phyloP scores from a whole-genome alignment of 768 basidiomycete genomes.

The Rhodotorula taiwanensis region DNA sequence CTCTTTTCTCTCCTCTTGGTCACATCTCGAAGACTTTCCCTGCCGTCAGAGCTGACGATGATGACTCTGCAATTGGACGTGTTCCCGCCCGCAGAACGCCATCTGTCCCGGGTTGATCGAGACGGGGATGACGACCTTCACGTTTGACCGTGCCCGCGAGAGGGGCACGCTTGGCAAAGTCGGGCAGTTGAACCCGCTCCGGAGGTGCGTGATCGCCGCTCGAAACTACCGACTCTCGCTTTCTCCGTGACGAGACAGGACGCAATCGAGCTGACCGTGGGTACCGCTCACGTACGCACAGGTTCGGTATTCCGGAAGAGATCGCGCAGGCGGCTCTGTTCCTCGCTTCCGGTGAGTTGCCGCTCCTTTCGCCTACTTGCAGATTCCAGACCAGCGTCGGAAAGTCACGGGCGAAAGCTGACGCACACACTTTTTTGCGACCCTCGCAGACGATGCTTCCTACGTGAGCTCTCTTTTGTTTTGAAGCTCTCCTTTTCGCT shows the following conservation, averaged over 20 bases:
- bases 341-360: slow-evolving; percentile 68
- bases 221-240: too few relatives aligned
- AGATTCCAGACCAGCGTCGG: not conserved
- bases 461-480: slow-evolving; percentile 46
- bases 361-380: not conserved
- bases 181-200: slow-evolving; percentile 75
- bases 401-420: not conserved
- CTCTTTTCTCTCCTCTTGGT: slow-evolving; percentile 3
- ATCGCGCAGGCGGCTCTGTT: slow-evolving; percentile 79
- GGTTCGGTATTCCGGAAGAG: slow-evolving; percentile 51
- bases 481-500: not conserved
- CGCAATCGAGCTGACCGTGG: too few relatives aligned
- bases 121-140: slow-evolving; percentile 77
- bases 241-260: too few relatives aligned
- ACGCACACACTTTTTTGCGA: not conserved
- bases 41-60: too few relatives aligned
- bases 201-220: slow-evolving; percentile 55
- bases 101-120: slow-evolving; percentile 90
- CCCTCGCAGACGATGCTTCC: slow-evolving; percentile 66
- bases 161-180: slow-evolving; percentile 69
- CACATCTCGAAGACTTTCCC: not conserved
- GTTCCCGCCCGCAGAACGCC: slow-evolving; percentile 43
- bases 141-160: slow-evolving; percentile 69
- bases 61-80: not conserved
- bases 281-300: not conserved